Evolutionary conservation across 257 asterid species (phyloP).

Genomic region (Pogostemon cablin): DNA sequence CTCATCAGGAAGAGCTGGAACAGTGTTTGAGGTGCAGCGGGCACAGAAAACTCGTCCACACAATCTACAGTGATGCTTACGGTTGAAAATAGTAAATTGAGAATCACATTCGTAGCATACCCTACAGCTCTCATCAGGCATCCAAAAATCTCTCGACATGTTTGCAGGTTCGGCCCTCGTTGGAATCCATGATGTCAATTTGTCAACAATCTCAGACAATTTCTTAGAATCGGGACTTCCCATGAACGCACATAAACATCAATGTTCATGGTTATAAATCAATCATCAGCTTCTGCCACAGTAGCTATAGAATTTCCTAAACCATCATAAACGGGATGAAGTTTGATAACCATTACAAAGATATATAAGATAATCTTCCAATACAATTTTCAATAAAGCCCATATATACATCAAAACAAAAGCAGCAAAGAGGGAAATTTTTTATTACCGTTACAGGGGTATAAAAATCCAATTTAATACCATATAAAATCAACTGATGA

Average conservation of each 20-base stretch:
- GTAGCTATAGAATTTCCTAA: slow-evolving; percentile 45
- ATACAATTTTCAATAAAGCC: slow-evolving; percentile 20
- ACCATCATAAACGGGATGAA: slow-evolving; percentile 33
- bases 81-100: slow-evolving; percentile 62
- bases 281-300: slow-evolving; percentile 54
- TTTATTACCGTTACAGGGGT: background rate
- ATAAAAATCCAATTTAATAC: background rate
- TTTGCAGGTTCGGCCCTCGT: slow-evolving; percentile 46
- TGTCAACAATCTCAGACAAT: slow-evolving; percentile 63
- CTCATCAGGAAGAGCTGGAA: slow-evolving; percentile 58
- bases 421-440: background rate
- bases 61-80: slow-evolving; percentile 75
- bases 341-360: slow-evolving; percentile 23
- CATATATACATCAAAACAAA: background rate
- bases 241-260: slow-evolving; percentile 53
- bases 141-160: slow-evolving; percentile 78
- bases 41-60: slow-evolving; percentile 83
- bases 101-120: slow-evolving; percentile 86
- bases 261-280: slow-evolving; percentile 47
- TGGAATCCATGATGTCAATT: slow-evolving; percentile 67
- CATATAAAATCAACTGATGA: background rate
- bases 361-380: slow-evolving; percentile 16
- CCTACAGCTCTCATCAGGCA: slow-evolving; percentile 84
- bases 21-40: slow-evolving; percentile 59
- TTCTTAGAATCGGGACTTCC: slow-evolving; percentile 56